Evolutionary conservation across 805 yeast species (phyloP).

Genomic region (Maudiozyma turicensis): DNA sequence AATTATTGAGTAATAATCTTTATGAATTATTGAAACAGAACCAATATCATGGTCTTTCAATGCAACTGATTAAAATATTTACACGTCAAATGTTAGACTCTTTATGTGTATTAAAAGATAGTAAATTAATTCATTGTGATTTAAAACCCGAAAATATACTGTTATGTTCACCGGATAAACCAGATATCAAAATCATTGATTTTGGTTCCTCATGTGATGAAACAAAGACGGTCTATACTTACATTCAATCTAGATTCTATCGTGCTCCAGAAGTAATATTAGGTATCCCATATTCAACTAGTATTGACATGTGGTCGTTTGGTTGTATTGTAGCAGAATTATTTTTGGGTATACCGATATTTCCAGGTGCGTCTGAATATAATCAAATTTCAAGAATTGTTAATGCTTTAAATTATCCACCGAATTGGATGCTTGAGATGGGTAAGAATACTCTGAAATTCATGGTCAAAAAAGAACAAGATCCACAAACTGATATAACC

Average conservation of each 20-base stretch:
- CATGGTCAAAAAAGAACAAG: slow-evolving; percentile 19
- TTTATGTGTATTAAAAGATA: slow-evolving; percentile 66
- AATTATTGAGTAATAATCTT: slow-evolving; percentile 74
- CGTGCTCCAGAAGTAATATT: slow-evolving; percentile 90
- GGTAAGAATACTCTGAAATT: slow-evolving; percentile 76
- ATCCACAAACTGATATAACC: not conserved
- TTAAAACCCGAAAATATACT: slow-evolving; percentile 92
- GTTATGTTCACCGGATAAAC: slow-evolving; percentile 57
- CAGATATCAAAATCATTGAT: slow-evolving; percentile 86
- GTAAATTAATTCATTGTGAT: slow-evolving; percentile 89
- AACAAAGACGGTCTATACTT: slow-evolving; percentile 78
- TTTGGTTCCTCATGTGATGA: slow-evolving; percentile 95
- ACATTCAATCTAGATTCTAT: slow-evolving; percentile 86
- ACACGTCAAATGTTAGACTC: slow-evolving; percentile 77
- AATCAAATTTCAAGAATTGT: slow-evolving; percentile 79
- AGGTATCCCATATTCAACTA: slow-evolving; percentile 84
- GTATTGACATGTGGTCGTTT: slow-evolving; percentile 96
- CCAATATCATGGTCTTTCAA: slow-evolving; percentile 81
- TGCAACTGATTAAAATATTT: slow-evolving; percentile 67
- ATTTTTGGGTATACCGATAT: slow-evolving; percentile 82
- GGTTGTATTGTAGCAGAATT: slow-evolving; percentile 90
- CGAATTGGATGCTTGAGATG: slow-evolving; percentile 93
- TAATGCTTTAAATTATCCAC: slow-evolving; percentile 78
- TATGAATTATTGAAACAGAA: slow-evolving; percentile 89
- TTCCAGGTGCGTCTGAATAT: slow-evolving; percentile 91